These are phyloP conservation scores for Pezicula neosporulosa DNA, from an alignment of 2,329 filamentous ascomycete species.

Conservation along the genomic window DNA sequence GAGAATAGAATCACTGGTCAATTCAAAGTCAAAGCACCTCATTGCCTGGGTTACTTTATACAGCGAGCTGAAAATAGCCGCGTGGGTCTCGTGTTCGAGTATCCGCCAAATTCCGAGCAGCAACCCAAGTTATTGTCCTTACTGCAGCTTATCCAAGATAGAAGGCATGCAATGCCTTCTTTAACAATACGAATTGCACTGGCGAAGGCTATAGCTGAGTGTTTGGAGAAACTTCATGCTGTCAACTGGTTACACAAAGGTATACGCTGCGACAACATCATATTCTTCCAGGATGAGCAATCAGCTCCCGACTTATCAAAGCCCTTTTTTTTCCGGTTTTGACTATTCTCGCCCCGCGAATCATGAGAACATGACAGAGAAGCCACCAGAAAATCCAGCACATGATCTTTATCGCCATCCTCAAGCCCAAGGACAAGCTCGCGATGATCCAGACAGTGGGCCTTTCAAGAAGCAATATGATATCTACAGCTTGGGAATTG, in stretches of 20 bases:
- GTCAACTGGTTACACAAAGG: constrained; percentile 17
- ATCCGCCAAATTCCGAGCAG: neutral
- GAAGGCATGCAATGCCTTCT: neutral
- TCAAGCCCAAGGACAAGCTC: neutral
- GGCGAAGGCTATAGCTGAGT: constrained; percentile 8
- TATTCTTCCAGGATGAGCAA: constrained; percentile 9
- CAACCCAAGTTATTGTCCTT: neutral
- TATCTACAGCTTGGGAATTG: neutral
- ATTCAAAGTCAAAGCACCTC: neutral
- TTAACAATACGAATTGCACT: constrained; percentile 6
- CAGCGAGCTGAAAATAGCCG: neutral
- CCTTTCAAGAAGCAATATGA: neutral
- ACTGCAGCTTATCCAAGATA: neutral
- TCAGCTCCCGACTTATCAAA: neutral
- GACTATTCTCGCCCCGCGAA: constrained; percentile 10
- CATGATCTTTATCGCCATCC: constrained; percentile 11
- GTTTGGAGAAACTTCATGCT: constrained; percentile 9
- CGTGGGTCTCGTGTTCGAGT: neutral
- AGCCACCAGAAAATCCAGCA: constrained; percentile 6
- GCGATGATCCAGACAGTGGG: neutral
- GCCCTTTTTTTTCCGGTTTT: constrained; percentile 9
- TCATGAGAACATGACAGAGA: constrained; percentile 9
- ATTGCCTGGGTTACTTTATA: neutral
- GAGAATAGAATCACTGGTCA: neutral
- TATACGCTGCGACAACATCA: constrained; percentile 11